Conservation (phyloP, 768 basidiomycete genomes). For the Scleroderma bovista region DNA sequence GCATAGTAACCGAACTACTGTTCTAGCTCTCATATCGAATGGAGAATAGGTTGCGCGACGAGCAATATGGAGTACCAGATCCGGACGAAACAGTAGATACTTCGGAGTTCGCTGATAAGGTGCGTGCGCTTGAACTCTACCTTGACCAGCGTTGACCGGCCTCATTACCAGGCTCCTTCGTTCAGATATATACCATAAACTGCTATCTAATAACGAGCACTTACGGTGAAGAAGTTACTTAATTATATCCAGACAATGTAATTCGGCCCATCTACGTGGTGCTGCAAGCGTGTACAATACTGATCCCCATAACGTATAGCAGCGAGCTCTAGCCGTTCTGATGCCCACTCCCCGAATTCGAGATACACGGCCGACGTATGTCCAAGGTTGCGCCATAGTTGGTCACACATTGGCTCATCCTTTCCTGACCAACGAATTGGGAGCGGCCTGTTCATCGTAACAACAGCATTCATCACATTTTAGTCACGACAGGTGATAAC, state of each 20-base stretch:
- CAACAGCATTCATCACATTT: not conserved
- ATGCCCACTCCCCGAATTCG: too few relatives aligned
- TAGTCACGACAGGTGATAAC: not conserved
- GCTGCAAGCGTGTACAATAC: too few relatives aligned
- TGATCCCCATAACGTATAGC: too few relatives aligned
- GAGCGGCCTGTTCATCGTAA: not conserved
- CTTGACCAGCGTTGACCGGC: not conserved
- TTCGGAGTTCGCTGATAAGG: constrained; percentile 60
- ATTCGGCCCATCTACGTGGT: too few relatives aligned
- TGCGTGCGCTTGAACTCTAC: constrained; percentile 16
- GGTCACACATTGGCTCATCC: not conserved
- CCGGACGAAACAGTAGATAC: constrained; percentile 52
- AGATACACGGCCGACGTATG: too few relatives aligned
- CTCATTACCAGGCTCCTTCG: constrained; percentile 41
- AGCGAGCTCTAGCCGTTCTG: too few relatives aligned
- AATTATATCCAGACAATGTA: too few relatives aligned
- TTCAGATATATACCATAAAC: constrained; percentile 50
- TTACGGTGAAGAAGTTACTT: too few relatives aligned
- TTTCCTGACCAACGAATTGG: not conserved
- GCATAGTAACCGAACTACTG: not conserved
- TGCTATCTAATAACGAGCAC: not conserved
- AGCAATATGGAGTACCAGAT: constrained; percentile 44
- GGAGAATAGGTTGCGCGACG: constrained; percentile 56
- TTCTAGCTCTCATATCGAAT: constrained; percentile 53
- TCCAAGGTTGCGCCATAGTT: not conserved